A percentile compares a stretch with the other conserved stretches of the same genome.
phyloP scores from a whole-genome alignment of 768 basidiomycete species.

The Kwoniella mangroviensis region DNA sequence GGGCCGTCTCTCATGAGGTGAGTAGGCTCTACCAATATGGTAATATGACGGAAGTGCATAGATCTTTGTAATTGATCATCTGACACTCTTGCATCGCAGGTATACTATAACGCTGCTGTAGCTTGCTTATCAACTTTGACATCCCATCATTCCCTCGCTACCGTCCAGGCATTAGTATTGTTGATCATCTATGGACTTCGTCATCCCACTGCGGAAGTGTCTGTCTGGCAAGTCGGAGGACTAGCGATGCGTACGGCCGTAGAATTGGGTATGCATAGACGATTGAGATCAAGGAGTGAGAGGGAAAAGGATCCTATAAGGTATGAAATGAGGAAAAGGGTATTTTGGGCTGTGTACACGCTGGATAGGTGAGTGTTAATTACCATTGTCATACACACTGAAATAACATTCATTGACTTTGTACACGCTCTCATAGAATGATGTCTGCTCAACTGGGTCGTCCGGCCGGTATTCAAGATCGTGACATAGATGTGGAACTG shows the following conservation, averaged over 20 bases:
- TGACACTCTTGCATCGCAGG: constrained; percentile 17
- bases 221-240: constrained; percentile 47
- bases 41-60: too few relatives aligned
- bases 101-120: constrained; percentile 51
- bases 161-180: constrained; percentile 44
- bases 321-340: constrained; percentile 41
- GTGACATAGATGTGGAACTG: constrained; percentile 47
- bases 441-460: constrained; percentile 41
- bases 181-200: constrained; percentile 35
- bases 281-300: constrained; percentile 17
- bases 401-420: not conserved
- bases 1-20: constrained; percentile 38
- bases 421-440: constrained; percentile 24
- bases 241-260: constrained; percentile 45
- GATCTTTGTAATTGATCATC: too few relatives aligned
- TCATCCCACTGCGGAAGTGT: constrained; percentile 27
- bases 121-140: constrained; percentile 49
- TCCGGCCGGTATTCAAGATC: constrained; percentile 40
- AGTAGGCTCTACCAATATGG: not conserved
- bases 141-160: constrained; percentile 46
- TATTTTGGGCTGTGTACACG: constrained; percentile 48
- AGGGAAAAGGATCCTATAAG: constrained; percentile 23
- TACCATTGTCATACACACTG: not conserved
- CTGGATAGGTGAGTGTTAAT: constrained; percentile 37
- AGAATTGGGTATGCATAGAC: constrained; percentile 43